These are phyloP conservation scores for Metarhizium robertsii DNA, from an alignment of 2,329 filamentous ascomycete species.

Conservation along the genomic window DNA sequence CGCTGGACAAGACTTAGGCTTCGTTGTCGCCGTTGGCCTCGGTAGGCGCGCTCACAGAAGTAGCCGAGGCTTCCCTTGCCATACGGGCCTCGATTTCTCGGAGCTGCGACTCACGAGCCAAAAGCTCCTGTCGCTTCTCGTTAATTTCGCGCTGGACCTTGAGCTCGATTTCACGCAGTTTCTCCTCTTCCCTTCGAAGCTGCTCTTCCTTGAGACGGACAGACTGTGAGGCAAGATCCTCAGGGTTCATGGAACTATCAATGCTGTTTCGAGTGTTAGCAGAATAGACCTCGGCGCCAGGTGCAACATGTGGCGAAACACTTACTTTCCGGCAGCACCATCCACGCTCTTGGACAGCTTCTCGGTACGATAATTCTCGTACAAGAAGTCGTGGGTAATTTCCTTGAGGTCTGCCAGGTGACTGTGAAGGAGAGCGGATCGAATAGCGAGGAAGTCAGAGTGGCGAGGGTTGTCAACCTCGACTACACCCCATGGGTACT, in stretches of 20 bases:
- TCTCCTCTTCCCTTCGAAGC: conserved; percentile 97
- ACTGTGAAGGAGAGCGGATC: conserved; percentile 92
- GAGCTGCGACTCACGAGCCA: conserved; percentile 95
- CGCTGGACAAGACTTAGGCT: conserved; percentile 29
- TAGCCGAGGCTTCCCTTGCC: conserved; percentile 65
- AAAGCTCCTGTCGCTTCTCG: conserved; percentile 96
- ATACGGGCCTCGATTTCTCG: conserved; percentile 98
- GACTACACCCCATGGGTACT: conserved; percentile 98
- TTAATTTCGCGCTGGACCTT: conserved; percentile 99
- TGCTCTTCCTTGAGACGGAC: conserved; percentile 99
- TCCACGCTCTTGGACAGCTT: conserved; percentile 99
- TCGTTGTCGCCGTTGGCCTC: conserved; percentile 49
- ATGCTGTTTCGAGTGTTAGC: conserved; percentile 41
- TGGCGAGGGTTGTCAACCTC: conserved; percentile 99
- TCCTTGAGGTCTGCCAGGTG: conserved; percentile 98
- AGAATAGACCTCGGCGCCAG: not conserved
- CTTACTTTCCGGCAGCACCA: conserved; percentile 78
- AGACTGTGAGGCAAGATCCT: conserved; percentile 92
- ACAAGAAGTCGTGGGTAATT: conserved; percentile 99
- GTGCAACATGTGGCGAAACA: conserved; percentile 21
- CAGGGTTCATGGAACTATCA: conserved; percentile 81
- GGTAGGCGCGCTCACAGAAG: conserved; percentile 23
- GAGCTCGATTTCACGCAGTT: conserved; percentile 97
- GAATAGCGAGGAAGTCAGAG: conserved; percentile 95
- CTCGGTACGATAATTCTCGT: conserved; percentile 99